These are phyloP conservation scores for Fusarium globosum DNA, from an alignment of 2,329 filamentous ascomycete genomes.

Conservation along the genomic window DNA sequence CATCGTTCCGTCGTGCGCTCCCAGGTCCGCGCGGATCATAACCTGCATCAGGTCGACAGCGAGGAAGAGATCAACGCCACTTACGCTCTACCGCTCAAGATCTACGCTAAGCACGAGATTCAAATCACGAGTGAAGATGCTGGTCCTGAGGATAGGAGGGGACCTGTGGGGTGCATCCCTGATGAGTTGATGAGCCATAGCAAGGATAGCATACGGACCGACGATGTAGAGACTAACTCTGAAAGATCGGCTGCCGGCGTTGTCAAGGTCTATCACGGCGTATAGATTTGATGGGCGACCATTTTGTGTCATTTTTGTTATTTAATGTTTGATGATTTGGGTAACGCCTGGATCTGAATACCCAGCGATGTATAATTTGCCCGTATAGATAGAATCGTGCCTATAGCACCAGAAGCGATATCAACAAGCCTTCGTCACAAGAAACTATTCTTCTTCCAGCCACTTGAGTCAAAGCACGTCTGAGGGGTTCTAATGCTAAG, in stretches of 20 bases:
- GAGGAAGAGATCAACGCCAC: constrained; percentile 52
- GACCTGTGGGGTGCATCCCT: constrained; percentile 37
- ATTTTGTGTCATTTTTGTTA: not conserved
- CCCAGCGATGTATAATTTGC: constrained; percentile 7
- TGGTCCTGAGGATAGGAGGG: constrained; percentile 33
- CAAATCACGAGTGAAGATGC: constrained; percentile 44
- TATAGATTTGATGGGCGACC: constrained; percentile 21
- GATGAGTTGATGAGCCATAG: constrained; percentile 19
- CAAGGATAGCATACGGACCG: constrained; percentile 39
- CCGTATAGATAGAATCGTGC: constrained; percentile 22
- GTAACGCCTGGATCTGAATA: constrained; percentile 19
- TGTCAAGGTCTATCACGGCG: constrained; percentile 45
- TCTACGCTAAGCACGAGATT: constrained; percentile 52
- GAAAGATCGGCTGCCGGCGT: constrained; percentile 43
- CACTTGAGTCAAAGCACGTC: not conserved
- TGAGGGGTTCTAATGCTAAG: not conserved
- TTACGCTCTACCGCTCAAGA: constrained; percentile 50
- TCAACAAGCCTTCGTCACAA: not conserved
- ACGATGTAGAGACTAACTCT: constrained; percentile 40
- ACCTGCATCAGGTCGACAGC: constrained; percentile 48
- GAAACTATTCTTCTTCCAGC: not conserved
- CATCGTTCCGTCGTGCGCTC: constrained; percentile 42
- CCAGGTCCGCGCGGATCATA: constrained; percentile 37
- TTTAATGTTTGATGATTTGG: constrained; percentile 15
- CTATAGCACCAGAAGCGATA: constrained; percentile 17